Evolutionary conservation across 345 rosid genomes (phyloP), one percentile per base, ranked within the genome.

Genomic region (Acer negundo): DNA sequence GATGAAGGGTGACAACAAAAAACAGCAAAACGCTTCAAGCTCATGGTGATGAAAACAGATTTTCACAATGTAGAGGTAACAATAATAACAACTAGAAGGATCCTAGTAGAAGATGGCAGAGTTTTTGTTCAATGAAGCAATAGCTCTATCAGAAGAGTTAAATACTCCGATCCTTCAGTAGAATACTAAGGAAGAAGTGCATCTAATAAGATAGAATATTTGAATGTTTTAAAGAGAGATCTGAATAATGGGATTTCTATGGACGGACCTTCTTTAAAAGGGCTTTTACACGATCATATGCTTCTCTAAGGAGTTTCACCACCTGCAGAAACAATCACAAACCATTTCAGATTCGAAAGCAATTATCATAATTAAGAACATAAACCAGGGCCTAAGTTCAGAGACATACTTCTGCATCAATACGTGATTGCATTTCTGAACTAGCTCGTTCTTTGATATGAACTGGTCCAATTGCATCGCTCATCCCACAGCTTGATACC

Each of bases 401-500:
- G 49, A 79, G 40, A 73, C 86, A 53, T 88, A 94, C 99, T 82
- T 96, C 99, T 47, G 97, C 98, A 82, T 96, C 98, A 2, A 94
- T 85, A 4, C 95, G 97, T 75, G 99, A 96, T 62, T 94, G 98
- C 98, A 96, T 89, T 67, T 96, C 98, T 85, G 97, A 87, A 80
- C 99, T 92, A 63, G 98, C 92, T 61, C 92, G 90, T 78, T 96
- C 98, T 86, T 91, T 96, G 81, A 92, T 84, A 87, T 96, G 95
- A 80, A 96, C 88, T 5, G 98, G 99, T 75, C 99, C 97, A 75
- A 92, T 87, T 66, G 88, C 89, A 44, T 93, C 94, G 49, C 99
- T 92, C 99, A 95, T 95, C 66, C 99, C 99, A 78, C 99, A 95
- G 75, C 75, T 90, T 67, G 99, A 95, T 69, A 95, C 97, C 99